Conservation (phyloP, 768 basidiomycete species). For the Xerocomellus intermedius region DNA sequence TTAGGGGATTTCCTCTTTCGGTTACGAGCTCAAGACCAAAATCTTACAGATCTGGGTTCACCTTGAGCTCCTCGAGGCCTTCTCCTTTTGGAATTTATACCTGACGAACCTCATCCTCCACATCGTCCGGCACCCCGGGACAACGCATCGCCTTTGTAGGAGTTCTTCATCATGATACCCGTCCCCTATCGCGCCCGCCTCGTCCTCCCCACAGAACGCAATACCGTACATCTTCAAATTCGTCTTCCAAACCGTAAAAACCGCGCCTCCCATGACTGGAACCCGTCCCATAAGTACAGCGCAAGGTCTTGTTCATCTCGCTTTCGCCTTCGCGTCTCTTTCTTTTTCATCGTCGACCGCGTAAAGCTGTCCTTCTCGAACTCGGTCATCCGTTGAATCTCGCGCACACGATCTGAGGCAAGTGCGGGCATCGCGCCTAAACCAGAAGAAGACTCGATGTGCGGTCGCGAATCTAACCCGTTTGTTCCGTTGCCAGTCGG, state of each 20-base stretch:
- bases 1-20: too few species aligned
- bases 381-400: constrained; percentile 76
- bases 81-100: too few species aligned
- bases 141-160: constrained; percentile 54
- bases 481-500: too few species aligned
- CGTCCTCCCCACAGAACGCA: constrained; percentile 56
- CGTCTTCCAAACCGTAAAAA: constrained; percentile 75
- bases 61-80: constrained; percentile 41
- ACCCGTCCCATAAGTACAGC: constrained; percentile 70
- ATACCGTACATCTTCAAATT: constrained; percentile 81
- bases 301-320: constrained; percentile 88
- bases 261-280: constrained; percentile 52
- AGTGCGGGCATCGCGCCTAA: constrained; percentile 61
- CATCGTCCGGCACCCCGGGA: too few species aligned
- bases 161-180: constrained; percentile 89
- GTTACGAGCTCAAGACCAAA: too few species aligned
- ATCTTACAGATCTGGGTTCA: too few species aligned
- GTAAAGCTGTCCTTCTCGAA: constrained; percentile 97
- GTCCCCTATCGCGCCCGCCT: constrained; percentile 49
- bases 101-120: too few species aligned
- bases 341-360: constrained; percentile 86
- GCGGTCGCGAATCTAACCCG: constrained; percentile 46
- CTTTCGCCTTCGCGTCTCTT: constrained; percentile 67
- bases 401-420: constrained; percentile 63
- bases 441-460: constrained; percentile 70